phyloP scores from a whole-genome alignment of 2,329 filamentous ascomycete species.

The Geoglossum cookeanum region DNA sequence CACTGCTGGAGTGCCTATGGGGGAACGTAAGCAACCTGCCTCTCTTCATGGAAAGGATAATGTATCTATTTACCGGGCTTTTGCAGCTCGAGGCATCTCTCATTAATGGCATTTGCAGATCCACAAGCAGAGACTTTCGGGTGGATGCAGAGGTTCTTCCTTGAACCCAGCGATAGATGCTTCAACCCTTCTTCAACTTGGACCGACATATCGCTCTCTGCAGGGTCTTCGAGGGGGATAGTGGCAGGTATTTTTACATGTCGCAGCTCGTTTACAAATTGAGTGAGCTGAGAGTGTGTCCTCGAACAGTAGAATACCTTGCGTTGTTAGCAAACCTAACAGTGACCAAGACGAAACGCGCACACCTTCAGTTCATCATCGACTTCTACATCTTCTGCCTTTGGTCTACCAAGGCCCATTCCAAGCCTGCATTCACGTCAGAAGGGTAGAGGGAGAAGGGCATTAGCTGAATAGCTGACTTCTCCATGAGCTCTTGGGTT shows the following conservation, averaged over 20 bases:
- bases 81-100: slow-evolving; percentile 78
- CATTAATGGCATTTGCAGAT: slow-evolving; percentile 67
- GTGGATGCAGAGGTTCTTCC: slow-evolving; percentile 83
- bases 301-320: slow-evolving; percentile 79
- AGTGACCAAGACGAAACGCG: slow-evolving; percentile 5
- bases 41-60: background rate
- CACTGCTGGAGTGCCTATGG: slow-evolving; percentile 30
- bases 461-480: slow-evolving; percentile 12
- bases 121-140: slow-evolving; percentile 53
- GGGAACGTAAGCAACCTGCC: background rate
- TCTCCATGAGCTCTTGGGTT: slow-evolving; percentile 54
- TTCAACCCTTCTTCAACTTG: slow-evolving; percentile 45
- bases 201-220: slow-evolving; percentile 6
- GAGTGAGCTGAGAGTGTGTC: slow-evolving; percentile 78
- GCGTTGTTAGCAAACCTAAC: background rate
- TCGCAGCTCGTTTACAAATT: slow-evolving; percentile 68
- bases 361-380: slow-evolving; percentile 49
- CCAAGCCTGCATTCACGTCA: slow-evolving; percentile 16
- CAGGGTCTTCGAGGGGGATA: slow-evolving; percentile 20
- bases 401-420: slow-evolving; percentile 15
- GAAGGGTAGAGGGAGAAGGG: background rate
- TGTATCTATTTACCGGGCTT: slow-evolving; percentile 33
- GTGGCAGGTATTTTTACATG: slow-evolving; percentile 62
- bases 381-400: slow-evolving; percentile 30
- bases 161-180: slow-evolving; percentile 64